phyloP scores from a whole-genome alignment of 306 rosid species.

The Castanospermum australe region DNA sequence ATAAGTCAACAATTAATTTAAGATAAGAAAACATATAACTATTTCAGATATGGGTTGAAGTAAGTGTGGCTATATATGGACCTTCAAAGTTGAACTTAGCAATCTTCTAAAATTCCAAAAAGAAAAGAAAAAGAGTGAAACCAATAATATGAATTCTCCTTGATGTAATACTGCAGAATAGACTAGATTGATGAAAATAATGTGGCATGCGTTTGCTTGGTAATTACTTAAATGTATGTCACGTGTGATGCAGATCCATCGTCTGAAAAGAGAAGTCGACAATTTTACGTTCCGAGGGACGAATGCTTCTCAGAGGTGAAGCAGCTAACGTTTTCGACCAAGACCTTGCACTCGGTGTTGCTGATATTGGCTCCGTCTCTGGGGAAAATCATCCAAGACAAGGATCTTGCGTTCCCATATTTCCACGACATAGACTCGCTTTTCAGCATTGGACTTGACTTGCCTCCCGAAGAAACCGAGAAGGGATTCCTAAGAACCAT shows the following conservation, averaged over 20 bases:
- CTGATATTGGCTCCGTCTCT: constrained; percentile 54
- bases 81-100: too few relatives aligned
- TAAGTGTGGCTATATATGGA: too few relatives aligned
- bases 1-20: too few relatives aligned
- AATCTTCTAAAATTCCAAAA: too few relatives aligned
- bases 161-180: too few relatives aligned
- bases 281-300: constrained; percentile 68
- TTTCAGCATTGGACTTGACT: constrained; percentile 48
- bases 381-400: constrained; percentile 32
- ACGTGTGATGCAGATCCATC: constrained; percentile 30
- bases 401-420: constrained; percentile 40
- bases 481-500: constrained; percentile 34
- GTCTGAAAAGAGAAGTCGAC: constrained; percentile 34
- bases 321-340: constrained; percentile 52
- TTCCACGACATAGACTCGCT: constrained; percentile 61
- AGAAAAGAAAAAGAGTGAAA: too few relatives aligned
- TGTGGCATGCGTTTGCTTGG: too few relatives aligned
- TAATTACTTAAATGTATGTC: neutral
- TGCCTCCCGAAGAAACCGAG: constrained; percentile 35
- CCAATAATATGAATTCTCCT: too few relatives aligned
- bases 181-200: too few relatives aligned
- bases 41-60: too few relatives aligned
- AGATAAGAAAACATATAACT: too few relatives aligned
- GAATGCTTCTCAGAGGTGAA: constrained; percentile 69
- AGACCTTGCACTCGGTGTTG: constrained; percentile 40